Conservation (phyloP, 768 basidiomycete species). For the Rhodosporidiobolus odoratus region DNA sequence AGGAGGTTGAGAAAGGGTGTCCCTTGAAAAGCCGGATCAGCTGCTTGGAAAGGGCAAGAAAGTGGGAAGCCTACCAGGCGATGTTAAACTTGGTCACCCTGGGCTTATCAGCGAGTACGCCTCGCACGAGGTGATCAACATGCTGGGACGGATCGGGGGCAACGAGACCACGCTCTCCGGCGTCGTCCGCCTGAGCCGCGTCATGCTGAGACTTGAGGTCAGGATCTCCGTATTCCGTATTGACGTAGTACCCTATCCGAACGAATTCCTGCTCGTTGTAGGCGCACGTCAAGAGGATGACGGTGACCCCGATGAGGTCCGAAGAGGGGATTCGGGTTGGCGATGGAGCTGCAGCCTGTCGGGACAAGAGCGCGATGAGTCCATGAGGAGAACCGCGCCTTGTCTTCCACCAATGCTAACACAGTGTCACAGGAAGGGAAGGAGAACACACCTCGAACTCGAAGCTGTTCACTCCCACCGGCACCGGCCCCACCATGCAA, state of each 20-base stretch:
- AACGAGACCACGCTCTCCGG: conserved; percentile 55
- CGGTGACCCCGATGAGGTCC: conserved; percentile 92
- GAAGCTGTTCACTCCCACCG: conserved; percentile 93
- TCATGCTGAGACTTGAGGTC: conserved; percentile 68
- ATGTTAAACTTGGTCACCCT: conserved; percentile 70
- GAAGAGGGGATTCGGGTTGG: conserved; percentile 76
- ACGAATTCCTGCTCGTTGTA: conserved; percentile 98
- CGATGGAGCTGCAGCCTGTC: conserved; percentile 65
- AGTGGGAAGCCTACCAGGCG: conserved; percentile 45
- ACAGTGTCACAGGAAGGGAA: no score
- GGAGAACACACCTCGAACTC: conserved; percentile 63
- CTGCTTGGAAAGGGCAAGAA: no score
- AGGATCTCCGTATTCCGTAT: conserved; percentile 95
- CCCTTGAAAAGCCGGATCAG: no score
- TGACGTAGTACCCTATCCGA: conserved; percentile 98
- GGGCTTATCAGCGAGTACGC: conserved; percentile 78
- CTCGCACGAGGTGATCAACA: conserved; percentile 71
- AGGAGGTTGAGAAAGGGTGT: no score
- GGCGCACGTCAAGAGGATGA: conserved; percentile 90
- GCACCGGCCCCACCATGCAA: conserved; percentile 94
- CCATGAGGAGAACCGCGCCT: not conserved
- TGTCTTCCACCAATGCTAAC: no score
- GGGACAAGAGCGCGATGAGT: not conserved
- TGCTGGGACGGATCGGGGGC: conserved; percentile 47
- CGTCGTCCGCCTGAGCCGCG: conserved; percentile 29